These are phyloP conservation scores for Vitis rotundifolia DNA, from an alignment of 164 flowering plant species.

Conservation along the genomic window DNA sequence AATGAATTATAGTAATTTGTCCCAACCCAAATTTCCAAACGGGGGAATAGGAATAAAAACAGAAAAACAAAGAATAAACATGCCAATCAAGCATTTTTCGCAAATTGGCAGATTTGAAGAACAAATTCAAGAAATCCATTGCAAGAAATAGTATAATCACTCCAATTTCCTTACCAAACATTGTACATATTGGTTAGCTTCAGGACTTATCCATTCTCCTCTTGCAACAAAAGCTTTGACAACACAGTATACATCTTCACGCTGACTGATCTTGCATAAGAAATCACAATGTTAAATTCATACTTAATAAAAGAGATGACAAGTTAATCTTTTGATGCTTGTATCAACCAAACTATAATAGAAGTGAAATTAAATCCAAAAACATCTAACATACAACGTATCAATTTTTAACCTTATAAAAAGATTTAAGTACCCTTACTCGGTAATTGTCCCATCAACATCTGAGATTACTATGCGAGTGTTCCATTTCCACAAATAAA, in stretches of 20 bases:
- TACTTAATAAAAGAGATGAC: neutral
- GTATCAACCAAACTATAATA: neutral
- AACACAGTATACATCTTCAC: slow-evolving; percentile 89
- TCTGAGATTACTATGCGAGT: slow-evolving; percentile 87
- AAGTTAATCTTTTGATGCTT: neutral
- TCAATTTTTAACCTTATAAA: neutral
- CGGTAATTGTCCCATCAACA: slow-evolving; percentile 98
- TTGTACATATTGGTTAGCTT: slow-evolving; percentile 52
- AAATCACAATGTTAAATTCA: slow-evolving; percentile 21
- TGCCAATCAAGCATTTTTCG: neutral
- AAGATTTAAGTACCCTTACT: slow-evolving; percentile 38
- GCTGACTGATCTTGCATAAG: slow-evolving; percentile 62
- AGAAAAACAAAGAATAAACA: neutral
- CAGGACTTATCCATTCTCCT: slow-evolving; percentile 68
- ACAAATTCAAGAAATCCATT: neutral
- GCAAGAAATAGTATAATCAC: neutral
- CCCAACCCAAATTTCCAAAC: too few relatives aligned
- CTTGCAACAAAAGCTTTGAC: slow-evolving; percentile 69
- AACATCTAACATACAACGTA: neutral
- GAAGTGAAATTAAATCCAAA: neutral
- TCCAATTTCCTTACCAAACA: slow-evolving; percentile 50
- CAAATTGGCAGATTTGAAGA: neutral
- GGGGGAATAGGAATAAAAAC: too few relatives aligned
- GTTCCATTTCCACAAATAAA: slow-evolving; percentile 97
- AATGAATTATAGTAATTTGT: too few relatives aligned